phyloP scores from a whole-genome alignment of 805 yeast species.

The Candida sanyiensis region DNA sequence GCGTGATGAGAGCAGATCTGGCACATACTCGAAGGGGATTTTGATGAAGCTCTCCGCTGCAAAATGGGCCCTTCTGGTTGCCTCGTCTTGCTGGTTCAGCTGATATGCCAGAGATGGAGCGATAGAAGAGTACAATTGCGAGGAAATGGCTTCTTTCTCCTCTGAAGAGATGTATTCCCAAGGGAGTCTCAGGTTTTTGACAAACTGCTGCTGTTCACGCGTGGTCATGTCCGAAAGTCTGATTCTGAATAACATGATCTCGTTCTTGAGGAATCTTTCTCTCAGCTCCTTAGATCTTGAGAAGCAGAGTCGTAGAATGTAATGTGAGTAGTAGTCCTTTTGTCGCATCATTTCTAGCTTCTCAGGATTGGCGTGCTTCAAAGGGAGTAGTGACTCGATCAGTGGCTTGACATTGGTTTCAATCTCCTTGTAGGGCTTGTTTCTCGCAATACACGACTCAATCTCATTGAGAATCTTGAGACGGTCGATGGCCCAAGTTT shows the following conservation, averaged over 20 bases:
- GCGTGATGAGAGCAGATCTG: conserved; percentile 70
- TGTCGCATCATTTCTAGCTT: conserved; percentile 43
- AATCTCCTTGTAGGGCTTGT: conserved; percentile 57
- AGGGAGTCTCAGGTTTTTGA: conserved; percentile 57
- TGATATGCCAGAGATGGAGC: conserved; percentile 33
- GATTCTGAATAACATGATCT: conserved; percentile 64
- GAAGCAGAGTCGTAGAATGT: conserved; percentile 79
- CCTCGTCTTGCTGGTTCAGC: conserved; percentile 40
- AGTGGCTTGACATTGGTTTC: conserved; percentile 62
- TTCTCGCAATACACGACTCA: conserved; percentile 66
- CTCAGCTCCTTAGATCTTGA: conserved; percentile 83
- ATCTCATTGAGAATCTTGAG: conserved; percentile 77
- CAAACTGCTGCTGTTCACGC: conserved; percentile 65
- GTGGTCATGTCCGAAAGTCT: conserved; percentile 61
- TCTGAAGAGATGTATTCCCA: conserved; percentile 63
- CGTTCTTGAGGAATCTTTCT: conserved; percentile 71
- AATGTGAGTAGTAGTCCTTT: conserved; percentile 92
- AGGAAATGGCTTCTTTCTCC: conserved; percentile 49
- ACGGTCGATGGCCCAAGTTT: conserved; percentile 92
- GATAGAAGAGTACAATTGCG: conserved; percentile 51
- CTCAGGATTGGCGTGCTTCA: conserved; percentile 36
- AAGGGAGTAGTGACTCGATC: conserved; percentile 59
- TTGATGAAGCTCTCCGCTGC: conserved; percentile 67
- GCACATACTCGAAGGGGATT: conserved; percentile 81
- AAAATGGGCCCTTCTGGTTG: conserved; percentile 36